A percentile compares a stretch with the other conserved stretches of the same genome.
Conservation (phyloP, 2,329 filamentous ascomycete species). For the Ilyonectria robusta region DNA sequence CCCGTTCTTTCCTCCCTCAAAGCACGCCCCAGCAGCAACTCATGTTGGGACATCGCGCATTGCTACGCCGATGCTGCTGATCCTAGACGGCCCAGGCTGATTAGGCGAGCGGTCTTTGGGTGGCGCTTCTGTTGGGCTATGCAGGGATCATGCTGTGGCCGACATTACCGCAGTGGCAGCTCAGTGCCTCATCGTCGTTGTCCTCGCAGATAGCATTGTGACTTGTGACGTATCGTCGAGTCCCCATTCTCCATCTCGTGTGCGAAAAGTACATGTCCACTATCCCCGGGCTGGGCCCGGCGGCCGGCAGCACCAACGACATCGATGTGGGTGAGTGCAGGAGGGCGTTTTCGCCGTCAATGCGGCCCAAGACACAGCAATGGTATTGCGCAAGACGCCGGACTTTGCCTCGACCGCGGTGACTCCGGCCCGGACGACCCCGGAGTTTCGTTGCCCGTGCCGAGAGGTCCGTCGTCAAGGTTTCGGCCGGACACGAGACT, state of each 20-base stretch:
- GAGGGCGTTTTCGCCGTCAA: constrained; percentile 22
- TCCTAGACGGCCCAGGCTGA: constrained; percentile 15
- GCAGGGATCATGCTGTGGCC: constrained; percentile 11
- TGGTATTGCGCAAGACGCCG: constrained; percentile 23
- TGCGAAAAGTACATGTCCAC: not conserved
- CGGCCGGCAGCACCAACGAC: constrained; percentile 23
- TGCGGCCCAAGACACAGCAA: constrained; percentile 21
- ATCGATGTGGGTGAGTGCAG: constrained; percentile 29
- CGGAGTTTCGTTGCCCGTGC: constrained; percentile 31
- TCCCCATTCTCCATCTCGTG: constrained; percentile 7
- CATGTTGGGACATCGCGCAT: constrained; percentile 4
- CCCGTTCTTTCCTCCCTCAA: constrained; percentile 18
- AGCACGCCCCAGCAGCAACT: constrained; percentile 12
- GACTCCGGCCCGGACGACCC: constrained; percentile 30
- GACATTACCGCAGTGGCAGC: not conserved
- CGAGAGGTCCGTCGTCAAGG: constrained; percentile 16
- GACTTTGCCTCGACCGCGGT: constrained; percentile 20
- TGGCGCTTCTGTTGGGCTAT: constrained; percentile 14
- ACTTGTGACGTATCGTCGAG: not conserved
- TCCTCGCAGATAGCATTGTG: not conserved
- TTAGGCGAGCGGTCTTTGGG: constrained; percentile 10
- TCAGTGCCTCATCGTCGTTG: constrained; percentile 11
- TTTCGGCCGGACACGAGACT: constrained; percentile 18
- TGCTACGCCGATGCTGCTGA: constrained; percentile 13
- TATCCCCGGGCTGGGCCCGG: constrained; percentile 24